These are phyloP conservation scores for Aspergillus brasiliensis DNA, from an alignment of 2,329 filamentous ascomycete species.

Conservation along the genomic window DNA sequence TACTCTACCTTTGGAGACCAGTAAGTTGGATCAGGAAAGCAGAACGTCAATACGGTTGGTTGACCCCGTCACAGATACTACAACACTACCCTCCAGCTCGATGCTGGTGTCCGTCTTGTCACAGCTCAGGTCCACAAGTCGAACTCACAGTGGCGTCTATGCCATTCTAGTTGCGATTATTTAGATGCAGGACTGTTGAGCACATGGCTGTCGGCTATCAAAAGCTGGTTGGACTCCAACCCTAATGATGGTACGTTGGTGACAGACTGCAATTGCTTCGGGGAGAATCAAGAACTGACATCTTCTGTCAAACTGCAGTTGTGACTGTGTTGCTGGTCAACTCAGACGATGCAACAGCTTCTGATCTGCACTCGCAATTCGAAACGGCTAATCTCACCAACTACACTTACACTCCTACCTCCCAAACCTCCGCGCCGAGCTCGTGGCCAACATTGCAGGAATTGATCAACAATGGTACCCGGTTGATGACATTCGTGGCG, in stretches of 20 bases:
- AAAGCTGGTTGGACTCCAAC: conserved; percentile 69
- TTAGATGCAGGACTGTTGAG: conserved; percentile 69
- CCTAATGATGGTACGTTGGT: conserved; percentile 58
- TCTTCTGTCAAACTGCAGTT: conserved; percentile 43
- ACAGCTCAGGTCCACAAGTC: conserved; percentile 70
- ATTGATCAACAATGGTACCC: conserved; percentile 66
- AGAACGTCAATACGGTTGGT: background rate
- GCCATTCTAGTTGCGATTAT: conserved; percentile 68
- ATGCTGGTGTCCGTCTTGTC: conserved; percentile 70
- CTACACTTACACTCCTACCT: conserved; percentile 62
- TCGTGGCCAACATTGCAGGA: conserved; percentile 72
- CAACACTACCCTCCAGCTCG: conserved; percentile 70
- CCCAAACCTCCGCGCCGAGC: conserved; percentile 43
- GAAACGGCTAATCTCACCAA: conserved; percentile 61
- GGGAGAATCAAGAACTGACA: background rate
- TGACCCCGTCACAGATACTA: conserved; percentile 45
- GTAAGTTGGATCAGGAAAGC: conserved; percentile 42
- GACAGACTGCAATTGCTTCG: background rate
- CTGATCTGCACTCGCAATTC: conserved; percentile 59
- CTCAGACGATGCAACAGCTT: conserved; percentile 60
- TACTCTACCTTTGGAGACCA: conserved; percentile 71
- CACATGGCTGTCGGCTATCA: conserved; percentile 65
- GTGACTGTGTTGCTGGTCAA: conserved; percentile 75
- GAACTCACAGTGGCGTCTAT: conserved; percentile 64
- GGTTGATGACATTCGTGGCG: conserved; percentile 71